Conservation (phyloP, 2,329 filamentous ascomycete species). For the Domatiomyces catenatus region DNA sequence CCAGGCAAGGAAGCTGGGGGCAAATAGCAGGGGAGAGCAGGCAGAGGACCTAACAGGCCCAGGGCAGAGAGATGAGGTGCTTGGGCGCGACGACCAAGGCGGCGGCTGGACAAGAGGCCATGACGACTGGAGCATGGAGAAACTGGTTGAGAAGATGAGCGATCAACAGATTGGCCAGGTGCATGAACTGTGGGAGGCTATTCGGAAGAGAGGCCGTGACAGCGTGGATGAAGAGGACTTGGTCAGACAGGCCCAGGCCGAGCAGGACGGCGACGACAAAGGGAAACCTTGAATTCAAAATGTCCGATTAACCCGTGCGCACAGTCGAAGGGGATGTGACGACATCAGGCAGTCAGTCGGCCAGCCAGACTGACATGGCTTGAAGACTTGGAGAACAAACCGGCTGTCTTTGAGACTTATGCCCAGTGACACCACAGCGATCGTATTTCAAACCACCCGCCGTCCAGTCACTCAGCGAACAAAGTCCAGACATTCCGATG, state of each 20-base stretch:
- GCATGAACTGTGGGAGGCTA: conserved; percentile 84
- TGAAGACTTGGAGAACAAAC: neutral
- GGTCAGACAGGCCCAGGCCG: neutral
- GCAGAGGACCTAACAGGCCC: conserved; percentile 14
- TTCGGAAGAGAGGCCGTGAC: conserved; percentile 39
- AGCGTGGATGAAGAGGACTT: conserved; percentile 30
- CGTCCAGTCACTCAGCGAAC: neutral
- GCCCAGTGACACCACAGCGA: neutral
- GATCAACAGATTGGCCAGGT: conserved; percentile 88
- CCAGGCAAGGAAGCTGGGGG: conserved; percentile 77
- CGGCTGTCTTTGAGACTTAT: neutral
- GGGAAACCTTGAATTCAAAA: conserved; percentile 1
- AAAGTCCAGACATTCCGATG: neutral
- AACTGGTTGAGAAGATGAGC: conserved; percentile 76
- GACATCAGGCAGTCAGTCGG: neutral
- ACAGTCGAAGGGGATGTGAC: conserved; percentile 1
- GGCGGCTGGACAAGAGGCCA: neutral
- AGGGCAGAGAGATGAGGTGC: neutral
- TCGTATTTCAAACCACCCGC: neutral
- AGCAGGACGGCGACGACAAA: conserved; percentile 14
- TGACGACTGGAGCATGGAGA: conserved; percentile 1
- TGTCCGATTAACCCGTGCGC: conserved; percentile 1
- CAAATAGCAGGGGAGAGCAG: conserved; percentile 90
- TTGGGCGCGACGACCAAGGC: neutral
- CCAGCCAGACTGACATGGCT: neutral